These are phyloP conservation scores for Bondarzewia mesenterica DNA, from an alignment of 1,284 basidiomycete genomes.

Conservation along the genomic window DNA sequence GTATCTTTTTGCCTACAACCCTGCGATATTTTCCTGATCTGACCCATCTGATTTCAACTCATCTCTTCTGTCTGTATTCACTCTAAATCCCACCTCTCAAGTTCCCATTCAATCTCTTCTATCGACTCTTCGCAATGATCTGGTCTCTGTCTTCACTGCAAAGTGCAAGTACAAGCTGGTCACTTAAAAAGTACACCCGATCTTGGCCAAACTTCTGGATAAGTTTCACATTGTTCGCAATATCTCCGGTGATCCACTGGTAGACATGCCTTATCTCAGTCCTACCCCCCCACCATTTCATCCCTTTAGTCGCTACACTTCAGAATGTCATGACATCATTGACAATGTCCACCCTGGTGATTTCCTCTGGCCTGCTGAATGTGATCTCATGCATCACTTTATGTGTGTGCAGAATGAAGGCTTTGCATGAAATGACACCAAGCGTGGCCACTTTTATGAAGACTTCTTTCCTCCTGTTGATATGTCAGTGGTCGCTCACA, in stretches of 20 bases:
- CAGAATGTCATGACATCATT: not conserved
- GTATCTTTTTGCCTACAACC: not conserved
- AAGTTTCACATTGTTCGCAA: not conserved
- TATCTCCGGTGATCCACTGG: not conserved
- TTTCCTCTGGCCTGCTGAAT: constrained; percentile 6
- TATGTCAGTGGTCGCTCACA: not conserved
- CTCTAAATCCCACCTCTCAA: no score
- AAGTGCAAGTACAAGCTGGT: not conserved
- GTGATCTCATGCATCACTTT: not conserved
- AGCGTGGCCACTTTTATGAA: not conserved
- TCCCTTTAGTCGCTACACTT: not conserved
- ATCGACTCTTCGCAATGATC: not conserved
- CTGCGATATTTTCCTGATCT: not conserved
- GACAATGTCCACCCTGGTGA: not conserved
- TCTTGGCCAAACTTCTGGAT: not conserved
- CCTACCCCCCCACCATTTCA: not conserved
- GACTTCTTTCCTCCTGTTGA: not conserved
- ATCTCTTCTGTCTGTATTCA: no score
- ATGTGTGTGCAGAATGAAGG: not conserved
- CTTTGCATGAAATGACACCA: not conserved
- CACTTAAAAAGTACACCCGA: not conserved
- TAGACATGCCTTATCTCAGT: not conserved
- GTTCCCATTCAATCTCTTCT: not conserved
- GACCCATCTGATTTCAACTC: no score
- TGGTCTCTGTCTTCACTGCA: not conserved